Base-by-base conservation (phyloP, 164 flowering plant species). In the Brasenia schreberi region DNA sequence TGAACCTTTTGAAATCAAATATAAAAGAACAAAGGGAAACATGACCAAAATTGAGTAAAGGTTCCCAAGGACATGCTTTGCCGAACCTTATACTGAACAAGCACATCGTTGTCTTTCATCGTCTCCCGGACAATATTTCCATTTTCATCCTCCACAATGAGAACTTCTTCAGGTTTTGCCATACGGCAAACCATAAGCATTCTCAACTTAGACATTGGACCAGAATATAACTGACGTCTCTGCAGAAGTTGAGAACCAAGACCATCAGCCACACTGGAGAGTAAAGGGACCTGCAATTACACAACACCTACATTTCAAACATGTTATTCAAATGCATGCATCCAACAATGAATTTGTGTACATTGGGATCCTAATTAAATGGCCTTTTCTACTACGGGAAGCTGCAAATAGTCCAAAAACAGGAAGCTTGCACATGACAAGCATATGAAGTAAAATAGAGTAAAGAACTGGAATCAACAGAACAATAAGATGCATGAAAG, bases 81-180 rank as follows among this genome's bases (percentile, higher is more conserved):
- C 39, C 68, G 19, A 14, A 84, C 99, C 99, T 95, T 95, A 70
- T 95, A 95, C 67, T 95, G 99, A 74, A 92, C 96, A 71, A 95
- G 97, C 68, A 95, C 98, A 77, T 95, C 99, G 81, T 95, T 95
- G 73, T 95, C 99, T 78, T 95, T 95, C 98, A 95, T 80, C 0
- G 99, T 95, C 77, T 95, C 99, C 59, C 99, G 97, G 59, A 95
- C 99, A 75, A 95, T 92, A 80, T 95, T 95, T 49, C 99, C 99
- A 85, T 95, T 95, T 83, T 95, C 99, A 84, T 95, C 99, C 75
- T 95, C 99, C 70, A 95, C 97, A 69, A 95, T 92, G 64, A 95
- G 74, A 74, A 95, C 99, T 64, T 95, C 99, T 71, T 95, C 99
- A 68, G 97, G 99, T 81, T 95, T 95, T 10, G 99, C 99, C 99